Evolutionary conservation across 495 filamentous ascomycete genomes (phyloP).

Genomic region (Rhypophila decipiens): DNA sequence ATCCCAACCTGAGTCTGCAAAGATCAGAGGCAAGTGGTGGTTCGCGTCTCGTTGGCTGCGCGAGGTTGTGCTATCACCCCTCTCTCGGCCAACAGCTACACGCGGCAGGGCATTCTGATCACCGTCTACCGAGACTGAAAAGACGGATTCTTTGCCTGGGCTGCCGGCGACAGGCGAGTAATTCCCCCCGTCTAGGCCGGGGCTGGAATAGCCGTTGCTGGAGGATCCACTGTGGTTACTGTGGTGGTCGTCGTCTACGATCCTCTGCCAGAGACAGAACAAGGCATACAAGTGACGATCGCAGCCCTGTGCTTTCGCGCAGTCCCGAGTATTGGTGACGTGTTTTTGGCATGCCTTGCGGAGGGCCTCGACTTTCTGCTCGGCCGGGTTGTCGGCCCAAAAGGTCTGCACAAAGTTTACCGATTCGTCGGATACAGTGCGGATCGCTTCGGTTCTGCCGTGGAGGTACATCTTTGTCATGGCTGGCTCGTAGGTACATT

Average conservation of each 20-base stretch:
- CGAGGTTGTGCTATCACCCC: slow-evolving; percentile 31
- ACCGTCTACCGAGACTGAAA: neutral
- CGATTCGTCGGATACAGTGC: slow-evolving; percentile 74
- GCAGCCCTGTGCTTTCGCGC: slow-evolving; percentile 86
- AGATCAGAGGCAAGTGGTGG: slow-evolving; percentile 64
- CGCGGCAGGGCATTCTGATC: slow-evolving; percentile 4
- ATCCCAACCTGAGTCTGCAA: slow-evolving; percentile 88
- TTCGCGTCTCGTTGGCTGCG: slow-evolving; percentile 19
- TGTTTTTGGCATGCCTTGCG: slow-evolving; percentile 79
- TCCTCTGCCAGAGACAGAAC: slow-evolving; percentile 91
- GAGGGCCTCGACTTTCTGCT: slow-evolving; percentile 77
- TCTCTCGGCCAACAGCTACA: slow-evolving; percentile 21
- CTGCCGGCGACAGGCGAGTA: slow-evolving; percentile 45
- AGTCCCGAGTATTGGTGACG: slow-evolving; percentile 71
- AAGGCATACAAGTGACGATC: slow-evolving; percentile 92
- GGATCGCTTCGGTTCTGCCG: slow-evolving; percentile 89
- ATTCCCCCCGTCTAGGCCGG: slow-evolving; percentile 44
- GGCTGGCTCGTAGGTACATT: slow-evolving; percentile 94
- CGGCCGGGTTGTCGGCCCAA: slow-evolving; percentile 83
- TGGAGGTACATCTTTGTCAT: slow-evolving; percentile 96
- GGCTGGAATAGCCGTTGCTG: slow-evolving; percentile 53
- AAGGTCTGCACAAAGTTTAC: slow-evolving; percentile 87
- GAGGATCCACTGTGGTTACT: slow-evolving; percentile 44
- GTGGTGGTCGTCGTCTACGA: slow-evolving; percentile 64
- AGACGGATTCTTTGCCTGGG: slow-evolving; percentile 33